phyloP scores from a whole-genome alignment of 2,329 filamentous ascomycete species.

The Penicillium psychrosexuale region DNA sequence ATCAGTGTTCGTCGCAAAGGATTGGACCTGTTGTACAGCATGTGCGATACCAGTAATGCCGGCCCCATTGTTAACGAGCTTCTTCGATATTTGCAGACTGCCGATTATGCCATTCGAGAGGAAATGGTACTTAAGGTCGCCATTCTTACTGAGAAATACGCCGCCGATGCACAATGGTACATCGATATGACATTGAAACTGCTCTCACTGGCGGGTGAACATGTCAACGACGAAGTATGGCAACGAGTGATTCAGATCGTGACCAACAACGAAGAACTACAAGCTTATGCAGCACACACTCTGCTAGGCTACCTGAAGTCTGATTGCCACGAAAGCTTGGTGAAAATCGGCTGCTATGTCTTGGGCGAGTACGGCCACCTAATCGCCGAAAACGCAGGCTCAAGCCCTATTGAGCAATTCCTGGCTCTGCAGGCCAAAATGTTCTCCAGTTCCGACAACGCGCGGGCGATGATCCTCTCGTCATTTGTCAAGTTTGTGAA shows the following conservation, averaged over 20 bases:
- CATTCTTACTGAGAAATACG: conserved; percentile 97
- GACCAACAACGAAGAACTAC: conserved; percentile 97
- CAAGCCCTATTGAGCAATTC: conserved; percentile 96
- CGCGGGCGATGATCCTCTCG: conserved; percentile 88
- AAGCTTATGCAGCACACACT: conserved; percentile 93
- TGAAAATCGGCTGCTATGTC: conserved; percentile 96
- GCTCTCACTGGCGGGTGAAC: conserved; percentile 94
- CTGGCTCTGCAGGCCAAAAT: conserved; percentile 89
- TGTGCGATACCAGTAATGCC: conserved; percentile 96
- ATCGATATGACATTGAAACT: conserved; percentile 94
- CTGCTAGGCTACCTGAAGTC: conserved; percentile 88
- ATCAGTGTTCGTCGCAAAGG: conserved; percentile 97
- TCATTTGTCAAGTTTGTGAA: conserved; percentile 98
- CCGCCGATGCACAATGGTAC: conserved; percentile 98
- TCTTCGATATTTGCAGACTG: conserved; percentile 88
- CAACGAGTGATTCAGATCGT: conserved; percentile 98
- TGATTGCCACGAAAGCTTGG: conserved; percentile 92
- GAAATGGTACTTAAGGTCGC: conserved; percentile 99
- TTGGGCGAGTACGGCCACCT: conserved; percentile 96
- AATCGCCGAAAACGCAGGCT: conserved; percentile 85
- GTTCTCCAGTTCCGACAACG: conserved; percentile 80
- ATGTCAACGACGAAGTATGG: conserved; percentile 99
- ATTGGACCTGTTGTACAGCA: conserved; percentile 95
- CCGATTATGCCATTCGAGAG: conserved; percentile 95
- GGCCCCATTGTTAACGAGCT: conserved; percentile 91